These are phyloP conservation scores for Zostera marina DNA, from an alignment of 116 monocot species.

Conservation along the genomic window DNA sequence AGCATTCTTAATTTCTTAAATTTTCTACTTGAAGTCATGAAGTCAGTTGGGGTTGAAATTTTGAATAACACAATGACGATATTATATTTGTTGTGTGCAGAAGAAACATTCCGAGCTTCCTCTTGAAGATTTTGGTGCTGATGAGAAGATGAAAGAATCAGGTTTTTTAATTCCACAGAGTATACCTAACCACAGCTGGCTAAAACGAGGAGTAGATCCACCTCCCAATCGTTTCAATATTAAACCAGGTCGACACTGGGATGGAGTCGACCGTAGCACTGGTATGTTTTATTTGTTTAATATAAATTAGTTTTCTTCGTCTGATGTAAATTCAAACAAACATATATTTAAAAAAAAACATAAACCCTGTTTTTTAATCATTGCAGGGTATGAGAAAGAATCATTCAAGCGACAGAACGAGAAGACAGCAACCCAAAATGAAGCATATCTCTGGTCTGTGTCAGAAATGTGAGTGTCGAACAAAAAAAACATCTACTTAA, in stretches of 20 bases:
- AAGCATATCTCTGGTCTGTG: constrained; percentile 94
- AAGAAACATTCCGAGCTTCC: constrained; percentile 29
- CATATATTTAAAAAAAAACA: not conserved
- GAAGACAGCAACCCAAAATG: constrained; percentile 58
- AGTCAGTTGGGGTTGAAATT: not conserved
- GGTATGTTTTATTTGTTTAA: constrained; percentile 27
- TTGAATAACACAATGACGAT: not conserved
- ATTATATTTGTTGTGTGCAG: constrained; percentile 11
- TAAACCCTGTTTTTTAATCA: not conserved
- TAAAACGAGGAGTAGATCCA: constrained; percentile 78
- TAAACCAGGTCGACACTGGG: constrained; percentile 95
- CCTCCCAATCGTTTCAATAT: constrained; percentile 86
- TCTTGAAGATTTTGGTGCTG: constrained; percentile 68
- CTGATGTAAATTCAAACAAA: not conserved
- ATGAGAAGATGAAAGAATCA: constrained; percentile 95
- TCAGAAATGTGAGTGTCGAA: constrained; percentile 51
- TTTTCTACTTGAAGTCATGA: not conserved
- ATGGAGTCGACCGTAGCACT: constrained; percentile 92
- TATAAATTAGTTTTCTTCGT: not conserved
- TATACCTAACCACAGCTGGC: constrained; percentile 82
- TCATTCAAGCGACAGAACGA: constrained; percentile 76
- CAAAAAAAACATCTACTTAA: no score
- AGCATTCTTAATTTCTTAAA: no score
- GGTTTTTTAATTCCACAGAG: constrained; percentile 85
- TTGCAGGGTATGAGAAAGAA: constrained; percentile 84